Conservation (phyloP, 192 early-diverging fungal genomes). For the Anaeromyces robustus region DNA sequence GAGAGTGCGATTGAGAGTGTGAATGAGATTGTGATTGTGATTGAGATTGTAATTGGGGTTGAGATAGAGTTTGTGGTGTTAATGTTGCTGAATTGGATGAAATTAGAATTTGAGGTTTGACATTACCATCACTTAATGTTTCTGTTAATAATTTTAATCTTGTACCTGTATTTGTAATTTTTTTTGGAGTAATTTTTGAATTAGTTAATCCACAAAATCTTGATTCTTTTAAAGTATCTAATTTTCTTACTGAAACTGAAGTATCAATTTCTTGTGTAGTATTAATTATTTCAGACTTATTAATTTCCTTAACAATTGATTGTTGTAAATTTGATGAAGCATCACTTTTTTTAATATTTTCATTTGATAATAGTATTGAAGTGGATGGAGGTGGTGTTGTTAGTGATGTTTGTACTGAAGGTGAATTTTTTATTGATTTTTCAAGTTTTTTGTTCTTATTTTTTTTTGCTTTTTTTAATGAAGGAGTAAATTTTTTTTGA, state of each 20-base stretch:
- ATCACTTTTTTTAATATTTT: too few species aligned
- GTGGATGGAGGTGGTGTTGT: background rate
- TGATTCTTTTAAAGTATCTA: background rate
- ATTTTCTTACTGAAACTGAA: background rate
- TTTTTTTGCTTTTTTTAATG: background rate
- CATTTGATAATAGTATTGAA: too few species aligned
- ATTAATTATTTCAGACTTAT: too few species aligned
- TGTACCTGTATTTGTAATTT: background rate
- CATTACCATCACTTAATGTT: background rate
- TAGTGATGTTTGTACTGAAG: too few species aligned
- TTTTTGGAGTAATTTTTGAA: background rate
- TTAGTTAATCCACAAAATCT: background rate
- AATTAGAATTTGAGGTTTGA: too few species aligned
- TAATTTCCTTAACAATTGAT: too few species aligned
- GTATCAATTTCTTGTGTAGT: background rate
- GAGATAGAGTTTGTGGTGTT: too few species aligned
- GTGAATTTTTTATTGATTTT: background rate
- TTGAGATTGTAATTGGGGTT: too few species aligned
- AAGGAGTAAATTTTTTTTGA: background rate
- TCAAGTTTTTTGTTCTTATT: background rate
- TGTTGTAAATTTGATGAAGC: too few species aligned
- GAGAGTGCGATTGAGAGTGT: too few species aligned
- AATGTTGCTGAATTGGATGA: too few species aligned
- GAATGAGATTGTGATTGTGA: too few species aligned
- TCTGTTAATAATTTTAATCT: background rate